A percentile compares a stretch with the other conserved stretches of the same genome.
phyloP scores from a whole-genome alignment of 352 stramenopile species.

The Phytophthora pseudosyringae region DNA sequence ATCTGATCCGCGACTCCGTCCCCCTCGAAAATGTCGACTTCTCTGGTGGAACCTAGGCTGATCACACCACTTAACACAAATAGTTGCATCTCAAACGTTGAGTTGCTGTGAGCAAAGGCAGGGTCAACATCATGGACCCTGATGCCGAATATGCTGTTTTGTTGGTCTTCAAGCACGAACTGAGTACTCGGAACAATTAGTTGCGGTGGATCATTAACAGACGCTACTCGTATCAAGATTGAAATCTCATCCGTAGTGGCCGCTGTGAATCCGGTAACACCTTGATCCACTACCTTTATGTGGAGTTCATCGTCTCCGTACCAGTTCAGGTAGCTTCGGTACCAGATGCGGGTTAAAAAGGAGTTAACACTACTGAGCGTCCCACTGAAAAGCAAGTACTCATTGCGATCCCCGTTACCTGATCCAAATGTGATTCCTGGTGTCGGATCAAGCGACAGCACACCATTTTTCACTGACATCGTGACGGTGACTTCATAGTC shows the following conservation, averaged over 20 bases:
- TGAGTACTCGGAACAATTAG: constrained; percentile 60
- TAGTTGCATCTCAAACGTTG: constrained; percentile 64
- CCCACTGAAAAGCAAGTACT: constrained; percentile 72
- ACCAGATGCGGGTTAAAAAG: constrained; percentile 54
- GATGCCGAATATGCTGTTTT: constrained; percentile 72
- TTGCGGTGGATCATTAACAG: constrained; percentile 69
- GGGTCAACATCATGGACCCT: constrained; percentile 69
- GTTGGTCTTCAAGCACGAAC: constrained; percentile 62
- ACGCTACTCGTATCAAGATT: constrained; percentile 50
- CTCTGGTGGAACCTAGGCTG: constrained; percentile 35
- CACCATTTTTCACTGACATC: constrained; percentile 63
- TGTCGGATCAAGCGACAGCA: constrained; percentile 56
- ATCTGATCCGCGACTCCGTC: constrained; percentile 57
- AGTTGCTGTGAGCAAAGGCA: constrained; percentile 32
- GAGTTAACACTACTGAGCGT: constrained; percentile 64
- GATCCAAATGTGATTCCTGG: constrained; percentile 67
- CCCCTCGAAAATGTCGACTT: constrained; percentile 57
- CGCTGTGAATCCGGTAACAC: constrained; percentile 60
- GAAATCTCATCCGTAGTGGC: constrained; percentile 42
- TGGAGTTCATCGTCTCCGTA: constrained; percentile 67
- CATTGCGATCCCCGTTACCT: constrained; percentile 54
- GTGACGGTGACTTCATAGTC: constrained; percentile 70
- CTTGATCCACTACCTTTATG: constrained; percentile 68
- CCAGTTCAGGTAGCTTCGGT: constrained; percentile 75
- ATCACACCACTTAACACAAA: constrained; percentile 62